phyloP scores from a whole-genome alignment of 2,329 filamentous ascomycete genomes.

The Magnaporthiopsis rhizophila region DNA sequence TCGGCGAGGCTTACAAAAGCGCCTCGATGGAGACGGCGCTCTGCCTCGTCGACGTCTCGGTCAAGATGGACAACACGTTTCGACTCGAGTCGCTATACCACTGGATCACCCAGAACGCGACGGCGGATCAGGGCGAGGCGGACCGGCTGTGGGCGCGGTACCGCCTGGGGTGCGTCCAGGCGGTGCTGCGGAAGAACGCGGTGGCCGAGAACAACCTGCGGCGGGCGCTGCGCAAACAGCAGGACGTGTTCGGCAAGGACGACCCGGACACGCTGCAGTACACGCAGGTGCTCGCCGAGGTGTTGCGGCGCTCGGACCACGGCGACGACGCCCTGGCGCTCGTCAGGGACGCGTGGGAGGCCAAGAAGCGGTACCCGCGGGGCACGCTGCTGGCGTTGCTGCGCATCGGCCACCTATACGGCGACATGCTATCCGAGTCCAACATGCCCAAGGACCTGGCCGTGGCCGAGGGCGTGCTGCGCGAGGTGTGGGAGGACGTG shows the following conservation, averaged over 20 bases:
- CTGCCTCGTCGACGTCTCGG: conserved; percentile 6
- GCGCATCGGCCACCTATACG: conserved; percentile 8
- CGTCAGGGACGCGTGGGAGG: conserved; percentile 5
- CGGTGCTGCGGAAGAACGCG: conserved; percentile 6
- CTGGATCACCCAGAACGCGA: conserved; percentile 9
- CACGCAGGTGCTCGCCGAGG: conserved; percentile 9
- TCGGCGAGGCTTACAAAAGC: neutral
- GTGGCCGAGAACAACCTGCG: conserved; percentile 7
- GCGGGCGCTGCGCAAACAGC: conserved; percentile 1
- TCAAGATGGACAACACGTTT: conserved; percentile 6
- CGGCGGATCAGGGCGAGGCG: conserved; percentile 2
- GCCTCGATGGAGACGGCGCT: conserved; percentile 8
- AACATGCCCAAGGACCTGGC: conserved; percentile 4
- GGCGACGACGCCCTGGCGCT: conserved; percentile 3
- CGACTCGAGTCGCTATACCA: conserved; percentile 8
- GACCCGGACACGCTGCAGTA: conserved; percentile 9
- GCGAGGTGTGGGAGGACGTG: conserved; percentile 7
- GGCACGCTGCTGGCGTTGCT: conserved; percentile 7
- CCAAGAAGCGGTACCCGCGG: neutral
- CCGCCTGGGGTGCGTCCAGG: conserved; percentile 9
- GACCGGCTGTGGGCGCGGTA: conserved; percentile 9
- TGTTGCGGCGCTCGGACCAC: conserved; percentile 3
- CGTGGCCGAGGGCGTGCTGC: conserved; percentile 6
- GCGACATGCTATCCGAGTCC: conserved; percentile 9
- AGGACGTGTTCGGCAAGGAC: conserved; percentile 4